These are phyloP conservation scores for Hymenochaete sp. DNA, from an alignment of 1,284 basidiomycete species.

Conservation along the genomic window DNA sequence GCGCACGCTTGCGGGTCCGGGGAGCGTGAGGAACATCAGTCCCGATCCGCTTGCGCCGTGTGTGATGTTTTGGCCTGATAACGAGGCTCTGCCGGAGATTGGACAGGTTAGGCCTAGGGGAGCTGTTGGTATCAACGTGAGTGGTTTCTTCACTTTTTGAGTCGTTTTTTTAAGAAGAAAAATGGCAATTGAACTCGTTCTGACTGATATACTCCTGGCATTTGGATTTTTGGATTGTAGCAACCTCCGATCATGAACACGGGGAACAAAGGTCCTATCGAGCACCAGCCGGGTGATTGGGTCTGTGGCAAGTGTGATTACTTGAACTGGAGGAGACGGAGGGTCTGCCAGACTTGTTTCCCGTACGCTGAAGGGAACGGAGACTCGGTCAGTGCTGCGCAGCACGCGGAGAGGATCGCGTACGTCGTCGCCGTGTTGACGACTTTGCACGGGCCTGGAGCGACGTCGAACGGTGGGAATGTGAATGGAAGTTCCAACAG, in stretches of 20 bases:
- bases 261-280: constrained; percentile 79
- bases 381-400: constrained; percentile 70
- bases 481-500: not conserved
- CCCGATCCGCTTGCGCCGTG: constrained; percentile 59
- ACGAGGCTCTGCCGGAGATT: constrained; percentile 67
- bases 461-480: not conserved
- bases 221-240: constrained; percentile 26
- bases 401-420: constrained; percentile 75
- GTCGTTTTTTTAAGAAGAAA: not conserved
- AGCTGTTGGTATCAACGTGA: constrained; percentile 44
- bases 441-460: not conserved
- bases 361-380: constrained; percentile 81
- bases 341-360: constrained; percentile 82
- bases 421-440: constrained; percentile 45
- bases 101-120: constrained; percentile 62
- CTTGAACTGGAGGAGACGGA: constrained; percentile 77
- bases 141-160: constrained; percentile 22
- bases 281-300: constrained; percentile 87
- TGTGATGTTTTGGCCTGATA: constrained; percentile 82
- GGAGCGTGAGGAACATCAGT: constrained; percentile 69
- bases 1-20: constrained; percentile 59
- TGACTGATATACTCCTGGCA: not conserved
- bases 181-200: not conserved
- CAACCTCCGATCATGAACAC: constrained; percentile 83
- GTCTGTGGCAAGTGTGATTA: constrained; percentile 77